Evolutionary conservation across 768 basidiomycete genomes (phyloP), one percentile per base, ranked within the genome.

Genomic region (Lenzites betulinus): DNA sequence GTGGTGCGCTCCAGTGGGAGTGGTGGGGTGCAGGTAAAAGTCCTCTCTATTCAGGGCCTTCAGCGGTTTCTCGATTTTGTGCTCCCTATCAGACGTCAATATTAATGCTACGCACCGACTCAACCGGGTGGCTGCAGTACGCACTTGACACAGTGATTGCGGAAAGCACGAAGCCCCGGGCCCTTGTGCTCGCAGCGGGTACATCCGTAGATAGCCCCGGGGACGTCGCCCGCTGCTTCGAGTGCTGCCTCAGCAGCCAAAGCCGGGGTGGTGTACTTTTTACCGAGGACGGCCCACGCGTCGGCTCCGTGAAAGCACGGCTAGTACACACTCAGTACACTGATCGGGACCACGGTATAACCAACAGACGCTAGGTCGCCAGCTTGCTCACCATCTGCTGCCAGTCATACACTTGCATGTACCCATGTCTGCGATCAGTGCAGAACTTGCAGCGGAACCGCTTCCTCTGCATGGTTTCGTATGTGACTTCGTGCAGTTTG

Each of bases 391-490:
- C 49, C 49, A 13, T 23, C 18, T 13, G 20, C 33, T 20, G 7
- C 49, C 49, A 51, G 49, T 51, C 49, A 22, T 51, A 51, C n/a
- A 22, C 49, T n/a, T 36, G n/a, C 49, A 36, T n/a, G 35, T 51
- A 51, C 6, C 49, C n/a, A 51, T 6, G n/a, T 33, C 35, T 6
- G 49, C 33, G 33, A 36, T 35, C n/a, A n/a, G 49, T 20, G 20
- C 49, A 51, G 35, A 51, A 36, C 8, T 20, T 36, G 49, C 49
- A 51, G 20, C 22, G 38, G 18, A 51, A 20, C n/a, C 49, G 49
- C 4, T 9, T 7, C 1, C 49, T 22, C 33, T 51, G n/a, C 35
- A 51, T 36, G 7, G 35, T 20, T 22, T 51, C 33, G 35, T 51
- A 23, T 1, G 49, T 51, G 18, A 23, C 35, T 12, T 9, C 20